Conservation (phyloP, 2,329 filamentous ascomycete genomes). For the Cercospora beticola region DNA sequence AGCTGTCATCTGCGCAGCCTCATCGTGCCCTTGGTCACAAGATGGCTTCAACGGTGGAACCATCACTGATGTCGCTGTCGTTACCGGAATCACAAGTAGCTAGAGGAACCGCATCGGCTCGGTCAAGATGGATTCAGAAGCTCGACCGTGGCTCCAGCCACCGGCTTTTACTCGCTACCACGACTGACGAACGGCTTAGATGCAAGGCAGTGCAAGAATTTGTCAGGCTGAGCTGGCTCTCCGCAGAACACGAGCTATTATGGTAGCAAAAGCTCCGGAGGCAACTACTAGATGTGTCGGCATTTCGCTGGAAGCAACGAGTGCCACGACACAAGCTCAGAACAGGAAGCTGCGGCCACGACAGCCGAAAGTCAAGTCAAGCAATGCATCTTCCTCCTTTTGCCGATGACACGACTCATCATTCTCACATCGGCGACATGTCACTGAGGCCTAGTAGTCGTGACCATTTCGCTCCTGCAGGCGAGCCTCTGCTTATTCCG, state of each 20-base stretch:
- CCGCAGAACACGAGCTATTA: neutral
- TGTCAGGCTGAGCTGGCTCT: neutral
- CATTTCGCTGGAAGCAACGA: neutral
- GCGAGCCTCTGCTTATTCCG: neutral
- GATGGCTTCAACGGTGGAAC: conserved; percentile 43
- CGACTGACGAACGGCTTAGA: neutral
- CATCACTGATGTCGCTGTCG: conserved; percentile 41
- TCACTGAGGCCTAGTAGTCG: neutral
- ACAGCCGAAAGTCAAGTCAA: neutral
- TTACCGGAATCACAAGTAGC: conserved; percentile 28
- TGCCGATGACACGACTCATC: neutral
- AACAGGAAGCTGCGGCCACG: neutral
- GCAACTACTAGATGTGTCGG: neutral
- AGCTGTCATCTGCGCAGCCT: conserved; percentile 40
- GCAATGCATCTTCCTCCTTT: neutral
- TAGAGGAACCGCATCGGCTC: neutral
- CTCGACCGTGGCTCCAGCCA: conserved; percentile 11
- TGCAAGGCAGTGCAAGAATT: neutral
- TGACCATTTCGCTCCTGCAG: neutral
- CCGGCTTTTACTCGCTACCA: conserved; percentile 7
- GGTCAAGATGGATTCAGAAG: neutral
- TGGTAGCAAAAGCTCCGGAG: neutral
- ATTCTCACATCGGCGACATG: neutral
- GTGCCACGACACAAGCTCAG: neutral
- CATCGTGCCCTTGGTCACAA: conserved; percentile 43